Evolutionary conservation across 2,329 filamentous ascomycete species (phyloP), one percentile per base, ranked within the genome.

Genomic region (Cryphonectria japonica): DNA sequence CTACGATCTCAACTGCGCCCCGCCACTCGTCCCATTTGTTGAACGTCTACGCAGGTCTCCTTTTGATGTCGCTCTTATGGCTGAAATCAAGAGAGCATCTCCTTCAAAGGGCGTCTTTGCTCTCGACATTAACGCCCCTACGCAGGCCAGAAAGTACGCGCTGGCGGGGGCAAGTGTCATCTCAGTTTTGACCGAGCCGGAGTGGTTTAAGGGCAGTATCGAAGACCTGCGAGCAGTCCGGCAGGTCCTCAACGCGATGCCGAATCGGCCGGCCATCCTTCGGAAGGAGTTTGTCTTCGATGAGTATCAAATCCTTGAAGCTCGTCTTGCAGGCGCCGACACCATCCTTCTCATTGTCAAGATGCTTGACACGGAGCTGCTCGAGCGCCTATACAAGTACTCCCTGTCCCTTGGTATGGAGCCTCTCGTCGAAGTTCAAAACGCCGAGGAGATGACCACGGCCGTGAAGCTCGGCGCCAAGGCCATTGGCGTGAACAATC

Each of bases 191-290:
- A 99, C 96, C 0, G 96, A 99, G 82, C 96, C 97, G 0, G 93
- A 98, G 78, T 99, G 96, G 96, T 99, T 99, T 86, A 98, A 98
- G 83, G 96, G 96, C 64, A 97, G 92, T 81, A 95, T 99, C 72
- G 95, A 99, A 71, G 96, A 99, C 79, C 84, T 99, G 68, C 89
- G 93, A 72, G 90, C 92, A 46, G 96, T 98, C 41, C 90, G 96
- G 61, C 93, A 95, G 80, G 94, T 93, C 65, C 84, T 99, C n/a
- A 89, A 94, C 76, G 92, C 92, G 16, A 94, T 99, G 91, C 91
- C 93, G 1, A 97, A 98, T 79, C 88, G 96, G 67, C 97, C 96
- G 2, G 97, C 95, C 1, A 88, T 99, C 16, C 84, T 99, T 41
- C 91, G 97, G 34, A 99, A 99, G 79, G 96, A 99, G 76, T 99